Percentiles rank a stretch among this genome's conserved stretches.
Conservation (phyloP, 164 flowering plant genomes). For the Vitis vinifera region DNA sequence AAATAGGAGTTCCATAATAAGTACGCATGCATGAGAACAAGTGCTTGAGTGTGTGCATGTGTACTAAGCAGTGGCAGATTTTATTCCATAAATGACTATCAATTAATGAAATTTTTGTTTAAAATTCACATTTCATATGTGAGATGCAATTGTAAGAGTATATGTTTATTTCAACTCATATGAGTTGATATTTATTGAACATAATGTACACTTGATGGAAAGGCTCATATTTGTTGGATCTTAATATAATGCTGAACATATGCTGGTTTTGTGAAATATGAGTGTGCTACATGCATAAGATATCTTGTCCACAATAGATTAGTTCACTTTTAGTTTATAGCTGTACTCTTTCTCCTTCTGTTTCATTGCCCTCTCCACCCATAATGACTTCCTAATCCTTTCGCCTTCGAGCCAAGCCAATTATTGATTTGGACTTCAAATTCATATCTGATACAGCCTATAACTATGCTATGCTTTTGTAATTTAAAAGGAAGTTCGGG, state of each 20-base stretch:
- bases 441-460: neutral
- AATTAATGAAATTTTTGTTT: neutral
- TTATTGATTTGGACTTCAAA: neutral
- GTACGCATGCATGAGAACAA: too few relatives aligned
- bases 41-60: neutral
- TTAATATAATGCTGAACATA: neutral
- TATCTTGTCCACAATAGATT: neutral
- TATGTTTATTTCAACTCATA: neutral
- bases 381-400: too few relatives aligned
- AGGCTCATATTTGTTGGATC: neutral
- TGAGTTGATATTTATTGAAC: neutral
- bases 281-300: neutral
- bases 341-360: neutral
- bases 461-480: neutral
- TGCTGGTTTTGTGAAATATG: neutral
- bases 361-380: too few relatives aligned
- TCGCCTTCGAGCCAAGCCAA: too few relatives aligned
- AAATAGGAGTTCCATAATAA: too few relatives aligned
- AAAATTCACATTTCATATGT: neutral
- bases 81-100: neutral
- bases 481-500: constrained; percentile 42
- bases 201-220: neutral
- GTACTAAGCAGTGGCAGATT: neutral
- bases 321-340: neutral
- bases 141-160: neutral